These are phyloP conservation scores for Coriaria nepalensis DNA, from an alignment of 306 rosid genomes.

Conservation along the genomic window DNA sequence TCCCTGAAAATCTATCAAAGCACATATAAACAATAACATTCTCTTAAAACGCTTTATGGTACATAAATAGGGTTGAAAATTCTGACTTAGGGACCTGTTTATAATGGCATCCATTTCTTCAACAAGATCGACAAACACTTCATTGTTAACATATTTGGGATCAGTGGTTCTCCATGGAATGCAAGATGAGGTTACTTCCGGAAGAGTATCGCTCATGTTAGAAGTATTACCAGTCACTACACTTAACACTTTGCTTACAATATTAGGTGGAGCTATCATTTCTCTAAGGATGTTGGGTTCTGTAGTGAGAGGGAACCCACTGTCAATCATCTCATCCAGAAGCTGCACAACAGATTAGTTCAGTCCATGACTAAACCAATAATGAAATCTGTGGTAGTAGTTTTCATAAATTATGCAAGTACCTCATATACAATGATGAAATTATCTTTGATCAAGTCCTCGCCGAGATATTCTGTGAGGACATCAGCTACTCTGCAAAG, in stretches of 20 bases:
- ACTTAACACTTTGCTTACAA: conserved; percentile 81
- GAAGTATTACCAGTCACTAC: conserved; percentile 88
- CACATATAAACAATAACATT: neutral
- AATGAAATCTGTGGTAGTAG: neutral
- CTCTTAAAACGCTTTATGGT: neutral
- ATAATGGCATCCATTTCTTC: conserved; percentile 84
- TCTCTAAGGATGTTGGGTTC: conserved; percentile 84
- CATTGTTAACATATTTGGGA: conserved; percentile 63
- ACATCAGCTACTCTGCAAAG: conserved; percentile 97
- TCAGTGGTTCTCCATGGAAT: conserved; percentile 81
- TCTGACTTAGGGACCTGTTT: conserved; percentile 35
- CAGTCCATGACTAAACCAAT: neutral
- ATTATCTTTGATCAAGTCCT: conserved; percentile 77
- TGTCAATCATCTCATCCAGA: conserved; percentile 98
- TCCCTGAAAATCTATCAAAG: conserved; percentile 37
- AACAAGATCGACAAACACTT: conserved; percentile 78
- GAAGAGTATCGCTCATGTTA: conserved; percentile 79
- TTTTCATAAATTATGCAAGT: conserved; percentile 1
- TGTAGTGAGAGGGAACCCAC: conserved; percentile 92
- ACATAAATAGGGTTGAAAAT: neutral
- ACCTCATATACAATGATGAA: conserved; percentile 89
- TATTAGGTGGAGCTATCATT: conserved; percentile 90
- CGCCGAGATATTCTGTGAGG: conserved; percentile 75
- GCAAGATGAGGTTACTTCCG: conserved; percentile 61
- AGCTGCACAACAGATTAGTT: conserved; percentile 28